Evolutionary conservation across 495 filamentous ascomycete species (phyloP).

Genomic region (Xylaria curta): DNA sequence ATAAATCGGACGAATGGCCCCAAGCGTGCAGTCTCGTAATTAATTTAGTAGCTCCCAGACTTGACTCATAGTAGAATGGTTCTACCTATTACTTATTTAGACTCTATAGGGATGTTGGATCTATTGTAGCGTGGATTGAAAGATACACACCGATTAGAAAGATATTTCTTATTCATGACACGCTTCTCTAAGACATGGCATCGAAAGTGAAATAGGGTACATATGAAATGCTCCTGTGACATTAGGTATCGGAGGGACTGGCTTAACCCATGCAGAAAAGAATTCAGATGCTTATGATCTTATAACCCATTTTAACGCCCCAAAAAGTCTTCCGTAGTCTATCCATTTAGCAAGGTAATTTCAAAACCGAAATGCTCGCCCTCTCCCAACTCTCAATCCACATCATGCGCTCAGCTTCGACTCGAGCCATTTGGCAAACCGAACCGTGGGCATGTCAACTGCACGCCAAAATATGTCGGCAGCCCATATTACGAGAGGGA

Average conservation of each 20-base stretch:
- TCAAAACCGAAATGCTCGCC: too few relatives aligned
- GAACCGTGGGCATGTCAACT: constrained; percentile 53
- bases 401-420: constrained; percentile 28
- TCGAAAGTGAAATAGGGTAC: not conserved
- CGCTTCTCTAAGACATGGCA: not conserved
- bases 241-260: not conserved
- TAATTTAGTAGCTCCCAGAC: not conserved
- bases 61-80: not conserved
- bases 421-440: constrained; percentile 54
- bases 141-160: too few relatives aligned
- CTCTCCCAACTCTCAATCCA: constrained; percentile 14
- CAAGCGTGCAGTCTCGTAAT: not conserved
- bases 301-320: not conserved
- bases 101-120: not conserved
- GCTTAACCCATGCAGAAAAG: not conserved
- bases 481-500: constrained; percentile 51
- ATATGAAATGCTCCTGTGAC: not conserved
- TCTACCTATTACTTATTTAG: too few relatives aligned
- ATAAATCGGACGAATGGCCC: not conserved
- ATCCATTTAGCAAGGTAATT: not conserved
- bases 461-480: constrained; percentile 55
- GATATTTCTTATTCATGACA: too few relatives aligned
- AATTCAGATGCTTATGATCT: not conserved
- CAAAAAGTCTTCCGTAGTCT: not conserved
- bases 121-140: too few relatives aligned